Percentiles rank a stretch among this genome's conserved stretches.
phyloP scores from a whole-genome alignment of 176 grass and related monocot genomes.

The Elaeis guineensis region DNA sequence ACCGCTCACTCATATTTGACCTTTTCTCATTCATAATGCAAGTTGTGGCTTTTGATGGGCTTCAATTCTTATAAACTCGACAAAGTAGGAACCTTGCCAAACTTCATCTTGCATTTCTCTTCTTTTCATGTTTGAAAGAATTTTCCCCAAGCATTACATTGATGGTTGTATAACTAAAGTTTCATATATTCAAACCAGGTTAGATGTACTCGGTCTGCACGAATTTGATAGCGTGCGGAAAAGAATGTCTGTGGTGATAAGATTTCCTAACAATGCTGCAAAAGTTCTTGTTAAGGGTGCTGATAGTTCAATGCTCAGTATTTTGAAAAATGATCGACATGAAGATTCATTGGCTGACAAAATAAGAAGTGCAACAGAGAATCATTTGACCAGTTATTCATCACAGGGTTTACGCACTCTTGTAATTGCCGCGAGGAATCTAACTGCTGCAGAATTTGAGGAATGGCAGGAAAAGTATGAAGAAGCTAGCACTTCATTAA shows the following conservation, averaged over 20 bases:
- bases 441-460: constrained; percentile 60
- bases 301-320: constrained; percentile 85
- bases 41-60: no score
- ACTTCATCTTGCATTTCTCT: background rate
- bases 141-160: background rate
- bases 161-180: background rate
- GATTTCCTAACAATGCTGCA: constrained; percentile 73
- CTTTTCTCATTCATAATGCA: no score
- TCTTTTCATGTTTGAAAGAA: background rate
- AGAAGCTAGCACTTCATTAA: constrained; percentile 95
- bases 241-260: constrained; percentile 98
- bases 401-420: constrained; percentile 77
- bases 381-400: constrained; percentile 67
- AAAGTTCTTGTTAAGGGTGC: constrained; percentile 99
- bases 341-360: constrained; percentile 36
- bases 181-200: constrained; percentile 33
- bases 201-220: constrained; percentile 98
- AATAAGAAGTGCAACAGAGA: constrained; percentile 59
- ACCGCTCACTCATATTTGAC: background rate
- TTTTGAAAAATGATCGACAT: constrained; percentile 41
- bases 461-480: constrained; percentile 87
- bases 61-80: no score
- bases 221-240: constrained; percentile 97
- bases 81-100: no score
- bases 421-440: constrained; percentile 66